phyloP scores from a whole-genome alignment of 2,329 filamentous ascomycete species.

The Cladosporium sp. region DNA sequence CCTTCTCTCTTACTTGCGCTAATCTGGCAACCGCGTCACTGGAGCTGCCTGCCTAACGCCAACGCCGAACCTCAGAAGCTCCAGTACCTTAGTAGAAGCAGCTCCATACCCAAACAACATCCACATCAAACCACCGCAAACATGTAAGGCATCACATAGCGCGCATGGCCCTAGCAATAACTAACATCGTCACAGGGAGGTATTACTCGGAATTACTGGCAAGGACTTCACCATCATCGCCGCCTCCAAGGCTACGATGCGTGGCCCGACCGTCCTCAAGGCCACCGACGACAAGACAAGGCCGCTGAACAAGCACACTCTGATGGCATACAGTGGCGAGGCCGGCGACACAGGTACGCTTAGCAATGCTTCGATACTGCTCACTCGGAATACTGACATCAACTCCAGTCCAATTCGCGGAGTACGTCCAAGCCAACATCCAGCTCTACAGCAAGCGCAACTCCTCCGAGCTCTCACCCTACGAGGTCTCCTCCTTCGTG shows the following conservation, averaged over 20 bases:
- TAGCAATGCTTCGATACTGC: background rate
- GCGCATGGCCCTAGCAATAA: background rate
- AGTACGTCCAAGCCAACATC: conserved; percentile 98
- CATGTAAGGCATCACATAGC: conserved; percentile 14
- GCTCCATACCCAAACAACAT: conserved; percentile 17
- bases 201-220: conserved; percentile 95
- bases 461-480: conserved; percentile 85
- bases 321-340: conserved; percentile 95
- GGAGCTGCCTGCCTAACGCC: conserved; percentile 14
- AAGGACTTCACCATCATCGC: conserved; percentile 99
- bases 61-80: conserved; percentile 11
- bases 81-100: background rate
- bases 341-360: conserved; percentile 85
- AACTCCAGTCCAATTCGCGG: conserved; percentile 86
- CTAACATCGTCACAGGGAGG: conserved; percentile 60
- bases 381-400: background rate
- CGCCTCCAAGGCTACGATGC: conserved; percentile 97
- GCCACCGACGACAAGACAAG: conserved; percentile 95
- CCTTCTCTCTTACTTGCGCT: background rate
- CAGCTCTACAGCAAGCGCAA: conserved; percentile 99
- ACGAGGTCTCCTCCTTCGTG: conserved; percentile 88
- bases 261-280: conserved; percentile 95
- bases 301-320: conserved; percentile 84
- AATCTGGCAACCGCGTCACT: conserved; percentile 18
- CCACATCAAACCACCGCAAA: conserved; percentile 14